Conservation (phyloP, 352 stramenopile genomes). For the Pythium oligandrum region DNA sequence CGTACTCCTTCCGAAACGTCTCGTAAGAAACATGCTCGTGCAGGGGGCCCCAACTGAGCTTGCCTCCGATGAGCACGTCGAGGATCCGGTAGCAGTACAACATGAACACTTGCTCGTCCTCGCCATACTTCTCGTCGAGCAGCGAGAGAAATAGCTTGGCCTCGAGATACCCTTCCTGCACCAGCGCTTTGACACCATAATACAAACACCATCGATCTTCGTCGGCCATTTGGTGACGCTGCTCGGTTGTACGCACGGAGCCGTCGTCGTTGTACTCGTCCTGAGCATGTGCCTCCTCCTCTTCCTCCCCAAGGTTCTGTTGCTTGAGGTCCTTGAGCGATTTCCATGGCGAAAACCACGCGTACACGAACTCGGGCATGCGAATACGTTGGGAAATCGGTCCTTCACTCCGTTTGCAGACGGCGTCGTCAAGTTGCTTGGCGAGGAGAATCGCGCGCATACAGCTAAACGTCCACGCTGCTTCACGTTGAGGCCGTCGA, state of each 20-base stretch:
- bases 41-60: conserved; percentile 60
- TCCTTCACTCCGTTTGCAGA: conserved; percentile 46
- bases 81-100: conserved; percentile 86
- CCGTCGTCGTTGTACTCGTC: conserved; percentile 18
- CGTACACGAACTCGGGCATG: conserved; percentile 93
- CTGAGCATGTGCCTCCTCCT: conserved; percentile 9
- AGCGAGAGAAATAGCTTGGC: conserved; percentile 89
- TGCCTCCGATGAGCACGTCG: conserved; percentile 54
- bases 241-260: conserved; percentile 19
- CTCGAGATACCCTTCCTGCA: conserved; percentile 85
- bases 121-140: conserved; percentile 90
- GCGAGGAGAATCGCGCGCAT: conserved; percentile 89
- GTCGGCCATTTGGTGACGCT: conserved; percentile 61
- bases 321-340: conserved; percentile 56
- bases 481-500: conserved; percentile 64
- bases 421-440: conserved; percentile 81
- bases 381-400: conserved; percentile 55
- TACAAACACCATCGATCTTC: conserved; percentile 92
- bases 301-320: neutral
- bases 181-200: conserved; percentile 85
- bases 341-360: conserved; percentile 85
- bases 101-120: conserved; percentile 90
- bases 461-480: conserved; percentile 84
- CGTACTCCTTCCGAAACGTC: conserved; percentile 45
- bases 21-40: conserved; percentile 54